Evolutionary conservation across 2,329 filamentous ascomycete species (phyloP), one percentile per base, ranked within the genome.

Genomic region (Magnaporthiopsis incrustans): DNA sequence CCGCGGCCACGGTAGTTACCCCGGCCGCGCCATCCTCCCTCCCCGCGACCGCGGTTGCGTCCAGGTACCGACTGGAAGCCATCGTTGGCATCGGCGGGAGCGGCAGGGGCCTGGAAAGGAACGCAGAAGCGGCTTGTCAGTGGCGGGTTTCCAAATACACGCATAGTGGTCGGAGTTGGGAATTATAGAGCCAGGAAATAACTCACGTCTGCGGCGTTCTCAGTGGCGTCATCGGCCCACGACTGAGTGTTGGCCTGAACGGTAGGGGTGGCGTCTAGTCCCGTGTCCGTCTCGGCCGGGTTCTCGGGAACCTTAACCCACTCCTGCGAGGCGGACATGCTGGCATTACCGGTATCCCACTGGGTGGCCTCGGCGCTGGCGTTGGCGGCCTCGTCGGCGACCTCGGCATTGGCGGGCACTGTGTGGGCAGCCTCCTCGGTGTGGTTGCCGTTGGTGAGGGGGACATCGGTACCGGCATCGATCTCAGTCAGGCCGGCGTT

Each of bases 221-320:
- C 85, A 25, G 89, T 85, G 69, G 90, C 85, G 66, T 95, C 90
- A 71, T 96, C 92, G 32, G 91, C 91, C 91, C 91, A 96, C 70
- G 88, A 92, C 72, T 89, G 86, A 35, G 81, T 80, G 70, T 82
- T 81, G 64, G 77, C 73, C 56, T 78, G 75, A 11, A 79, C 78
- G 8, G 85, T 86, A 60, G 86, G 84, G n/a, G 84, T 86, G 32
- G 85, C 85, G 60, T 81, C 77, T 57, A 85, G 73, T 53, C 85
- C 86, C 53, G 82, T 85, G 67, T 95, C 90, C 6, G 89, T 88
- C 80, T 96, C 92, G 62, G 85, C 78, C 60, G 88, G 83, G 71
- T 93, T 85, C 64, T 77, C 86, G 62, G 91, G 86, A 59, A 91
- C 81, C 73, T 92, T 76, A 66, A 96, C 89, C 85, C 91, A 95